These are phyloP conservation scores for Capsella rubella DNA, from an alignment of 441 rosid genomes.

Conservation along the genomic window DNA sequence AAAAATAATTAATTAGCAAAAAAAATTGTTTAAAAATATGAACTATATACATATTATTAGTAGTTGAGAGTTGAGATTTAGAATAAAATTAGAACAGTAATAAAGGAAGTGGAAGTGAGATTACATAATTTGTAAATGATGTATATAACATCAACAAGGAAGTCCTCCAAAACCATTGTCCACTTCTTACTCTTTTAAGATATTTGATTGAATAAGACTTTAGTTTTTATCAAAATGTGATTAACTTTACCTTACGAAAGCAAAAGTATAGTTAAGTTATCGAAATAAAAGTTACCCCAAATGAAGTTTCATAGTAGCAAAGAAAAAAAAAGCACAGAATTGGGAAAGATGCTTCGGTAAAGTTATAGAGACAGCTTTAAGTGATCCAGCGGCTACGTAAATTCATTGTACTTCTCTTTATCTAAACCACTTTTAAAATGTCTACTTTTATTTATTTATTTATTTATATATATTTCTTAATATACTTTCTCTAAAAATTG, in stretches of 20 bases:
- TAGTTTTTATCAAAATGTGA: constrained; percentile 15
- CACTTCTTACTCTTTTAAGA: neutral
- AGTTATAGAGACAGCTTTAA: constrained; percentile 22
- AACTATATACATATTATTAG: neutral
- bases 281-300: constrained; percentile 16
- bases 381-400: constrained; percentile 27
- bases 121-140: neutral
- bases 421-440: neutral
- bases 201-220: neutral
- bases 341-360: constrained; percentile 25
- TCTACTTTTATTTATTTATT: neutral
- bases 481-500: neutral
- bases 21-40: neutral
- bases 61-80: neutral
- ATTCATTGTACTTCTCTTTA: constrained; percentile 26
- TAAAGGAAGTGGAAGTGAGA: too few relatives aligned
- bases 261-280: constrained; percentile 22
- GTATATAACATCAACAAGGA: neutral
- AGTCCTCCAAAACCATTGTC: constrained; percentile 1
- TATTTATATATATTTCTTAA: neutral
- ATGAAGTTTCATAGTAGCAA: neutral
- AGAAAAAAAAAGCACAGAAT: neutral
- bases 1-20: neutral
- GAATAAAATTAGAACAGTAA: too few relatives aligned
- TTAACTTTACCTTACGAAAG: constrained; percentile 27